A percentile compares a stretch with the other conserved stretches of the same genome.
These are phyloP conservation scores for Fomitiporia mediterranea DNA, from an alignment of 1,284 basidiomycete genomes.

Conservation along the genomic window DNA sequence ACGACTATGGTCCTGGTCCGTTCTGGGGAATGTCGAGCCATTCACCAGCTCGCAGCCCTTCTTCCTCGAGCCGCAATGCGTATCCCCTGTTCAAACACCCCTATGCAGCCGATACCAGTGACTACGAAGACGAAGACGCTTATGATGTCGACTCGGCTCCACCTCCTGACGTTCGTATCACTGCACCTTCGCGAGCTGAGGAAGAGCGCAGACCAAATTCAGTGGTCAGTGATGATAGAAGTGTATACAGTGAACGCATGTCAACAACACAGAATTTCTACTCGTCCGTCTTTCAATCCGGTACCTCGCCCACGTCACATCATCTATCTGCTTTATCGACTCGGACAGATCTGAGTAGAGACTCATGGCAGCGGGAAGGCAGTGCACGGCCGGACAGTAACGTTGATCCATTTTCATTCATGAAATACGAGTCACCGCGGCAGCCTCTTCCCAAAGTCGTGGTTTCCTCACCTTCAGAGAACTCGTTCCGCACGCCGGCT, in stretches of 20 bases:
- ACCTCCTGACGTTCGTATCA: conserved; percentile 11
- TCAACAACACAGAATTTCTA: conserved; percentile 15
- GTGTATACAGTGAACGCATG: conserved; percentile 19
- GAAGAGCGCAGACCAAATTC: neutral
- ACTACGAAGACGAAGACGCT: neutral
- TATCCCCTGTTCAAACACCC: conserved; percentile 6
- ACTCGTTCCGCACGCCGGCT: conserved; percentile 21
- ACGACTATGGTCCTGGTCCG: conserved; percentile 9
- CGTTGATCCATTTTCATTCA: conserved; percentile 20
- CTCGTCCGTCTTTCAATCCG: conserved; percentile 15
- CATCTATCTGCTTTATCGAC: conserved; percentile 13
- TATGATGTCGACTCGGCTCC: neutral
- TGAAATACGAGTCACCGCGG: conserved; percentile 43
- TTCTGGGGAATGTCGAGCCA: neutral
- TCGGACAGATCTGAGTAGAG: conserved; percentile 22
- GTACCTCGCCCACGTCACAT: conserved; percentile 1
- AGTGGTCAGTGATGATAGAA: conserved; percentile 13
- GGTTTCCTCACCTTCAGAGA: conserved; percentile 36
- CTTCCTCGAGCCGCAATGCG: conserved; percentile 4
- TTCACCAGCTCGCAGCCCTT: conserved; percentile 2
- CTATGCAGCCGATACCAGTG: neutral
- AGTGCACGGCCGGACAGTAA: conserved; percentile 21
- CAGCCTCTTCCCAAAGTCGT: conserved; percentile 40
- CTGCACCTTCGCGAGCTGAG: conserved; percentile 12
- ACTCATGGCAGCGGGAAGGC: conserved; percentile 26